A percentile compares a stretch with the other conserved stretches of the same genome.
These are phyloP conservation scores for Daucus carota DNA, from an alignment of 129 eudicot species.

Conservation along the genomic window DNA sequence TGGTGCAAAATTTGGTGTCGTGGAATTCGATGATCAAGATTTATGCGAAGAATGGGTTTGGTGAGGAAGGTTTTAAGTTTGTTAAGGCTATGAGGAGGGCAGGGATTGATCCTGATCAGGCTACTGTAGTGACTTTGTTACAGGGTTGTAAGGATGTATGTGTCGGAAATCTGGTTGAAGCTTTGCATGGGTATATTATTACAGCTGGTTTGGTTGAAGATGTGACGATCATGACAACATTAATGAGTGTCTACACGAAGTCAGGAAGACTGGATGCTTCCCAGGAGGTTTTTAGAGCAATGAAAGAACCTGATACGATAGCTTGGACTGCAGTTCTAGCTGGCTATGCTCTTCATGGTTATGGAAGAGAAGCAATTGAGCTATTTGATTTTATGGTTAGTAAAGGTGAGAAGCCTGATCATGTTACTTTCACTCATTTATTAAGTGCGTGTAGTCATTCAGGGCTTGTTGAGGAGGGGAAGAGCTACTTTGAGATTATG, in stretches of 20 bases:
- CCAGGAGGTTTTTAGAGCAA: slow-evolving; percentile 21
- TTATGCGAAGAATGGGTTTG: slow-evolving; percentile 20
- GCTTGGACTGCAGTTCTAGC: slow-evolving; percentile 54
- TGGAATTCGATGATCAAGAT: slow-evolving; percentile 44
- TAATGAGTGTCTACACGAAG: slow-evolving; percentile 30
- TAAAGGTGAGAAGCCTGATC: slow-evolving; percentile 45
- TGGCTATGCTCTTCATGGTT: slow-evolving; percentile 42
- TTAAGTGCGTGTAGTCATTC: slow-evolving; percentile 55
- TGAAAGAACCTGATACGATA: slow-evolving; percentile 34
- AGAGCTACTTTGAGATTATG: slow-evolving; percentile 28
- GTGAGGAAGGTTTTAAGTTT: slow-evolving; percentile 19
- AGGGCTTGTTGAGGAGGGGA: slow-evolving; percentile 46
- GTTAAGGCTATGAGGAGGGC: slow-evolving; percentile 32
- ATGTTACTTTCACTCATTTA: slow-evolving; percentile 54
- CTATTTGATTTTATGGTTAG: slow-evolving; percentile 32
- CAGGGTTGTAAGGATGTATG: slow-evolving; percentile 36
- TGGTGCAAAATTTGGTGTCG: slow-evolving; percentile 33
- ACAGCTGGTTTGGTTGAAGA: slow-evolving; percentile 26
- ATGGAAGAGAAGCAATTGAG: slow-evolving; percentile 37
- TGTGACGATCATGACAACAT: slow-evolving; percentile 23
- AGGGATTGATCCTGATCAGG: slow-evolving; percentile 34
- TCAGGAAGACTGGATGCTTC: slow-evolving; percentile 36
- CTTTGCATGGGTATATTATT: slow-evolving; percentile 32
- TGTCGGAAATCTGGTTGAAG: slow-evolving; percentile 26
- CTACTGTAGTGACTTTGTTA: slow-evolving; percentile 38